phyloP scores from a whole-genome alignment of 352 stramenopile species.

The Pythium aphanidermatum region DNA sequence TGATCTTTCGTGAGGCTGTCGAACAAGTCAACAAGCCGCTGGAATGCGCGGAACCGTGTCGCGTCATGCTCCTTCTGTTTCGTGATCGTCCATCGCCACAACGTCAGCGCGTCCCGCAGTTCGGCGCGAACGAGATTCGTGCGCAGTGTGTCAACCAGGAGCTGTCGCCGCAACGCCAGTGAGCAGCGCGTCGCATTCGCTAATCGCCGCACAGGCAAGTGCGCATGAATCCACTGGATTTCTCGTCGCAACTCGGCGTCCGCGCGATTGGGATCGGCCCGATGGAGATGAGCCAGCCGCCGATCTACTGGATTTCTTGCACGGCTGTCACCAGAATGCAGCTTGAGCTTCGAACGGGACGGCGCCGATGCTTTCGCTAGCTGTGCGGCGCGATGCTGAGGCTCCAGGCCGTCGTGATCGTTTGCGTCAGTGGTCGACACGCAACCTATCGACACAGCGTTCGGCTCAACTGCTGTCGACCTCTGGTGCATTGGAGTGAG shows the following conservation, averaged over 20 bases:
- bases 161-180: constrained; percentile 25
- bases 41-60: constrained; percentile 1
- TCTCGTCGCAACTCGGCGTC: constrained; percentile 25
- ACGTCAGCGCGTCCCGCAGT: constrained; percentile 17
- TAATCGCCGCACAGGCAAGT: constrained; percentile 50
- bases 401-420: too few species aligned
- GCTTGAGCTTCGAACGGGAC: too few species aligned
- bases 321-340: background rate
- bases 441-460: too few species aligned
- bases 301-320: constrained; percentile 7
- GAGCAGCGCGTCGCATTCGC: constrained; percentile 40
- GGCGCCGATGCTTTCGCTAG: too few species aligned
- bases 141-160: constrained; percentile 31
- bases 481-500: too few species aligned
- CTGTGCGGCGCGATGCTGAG: too few species aligned
- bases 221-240: constrained; percentile 56
- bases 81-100: constrained; percentile 28
- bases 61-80: constrained; percentile 19
- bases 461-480: too few species aligned
- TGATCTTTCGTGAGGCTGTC: background rate
- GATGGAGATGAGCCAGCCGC: background rate
- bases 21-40: constrained; percentile 5
- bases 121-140: constrained; percentile 21
- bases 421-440: too few species aligned
- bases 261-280: too few species aligned